Evolutionary conservation across 768 basidiomycete genomes (phyloP).

Genomic region (Mycena floridula): DNA sequence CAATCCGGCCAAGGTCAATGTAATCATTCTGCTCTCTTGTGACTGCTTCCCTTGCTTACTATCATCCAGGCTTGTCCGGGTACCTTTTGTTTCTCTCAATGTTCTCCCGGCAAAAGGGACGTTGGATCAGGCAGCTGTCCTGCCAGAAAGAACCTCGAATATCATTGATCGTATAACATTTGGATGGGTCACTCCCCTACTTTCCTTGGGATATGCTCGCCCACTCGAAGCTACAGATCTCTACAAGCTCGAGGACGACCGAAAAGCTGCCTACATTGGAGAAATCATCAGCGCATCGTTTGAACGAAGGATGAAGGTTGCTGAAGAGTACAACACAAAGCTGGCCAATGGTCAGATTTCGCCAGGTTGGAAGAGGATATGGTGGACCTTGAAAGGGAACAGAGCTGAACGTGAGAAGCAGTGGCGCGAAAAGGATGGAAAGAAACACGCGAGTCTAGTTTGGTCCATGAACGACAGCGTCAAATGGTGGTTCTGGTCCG

Average conservation of each 20-base stretch:
- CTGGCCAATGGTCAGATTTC: slow-evolving; percentile 59
- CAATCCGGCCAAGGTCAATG: background rate
- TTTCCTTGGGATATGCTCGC: slow-evolving; percentile 70
- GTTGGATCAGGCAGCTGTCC: slow-evolving; percentile 51
- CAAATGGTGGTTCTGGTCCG: slow-evolving; percentile 74
- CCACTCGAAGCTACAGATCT: slow-evolving; percentile 79
- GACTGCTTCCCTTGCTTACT: background rate
- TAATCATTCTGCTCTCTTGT: background rate
- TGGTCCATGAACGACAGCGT: slow-evolving; percentile 74
- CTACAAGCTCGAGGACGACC: slow-evolving; percentile 66
- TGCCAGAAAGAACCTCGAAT: slow-evolving; percentile 63
- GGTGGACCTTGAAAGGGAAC: slow-evolving; percentile 57
- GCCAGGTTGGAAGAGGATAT: slow-evolving; percentile 45
- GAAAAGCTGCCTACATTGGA: slow-evolving; percentile 55
- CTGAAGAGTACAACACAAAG: slow-evolving; percentile 64
- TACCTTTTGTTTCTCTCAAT: slow-evolving; percentile 1
- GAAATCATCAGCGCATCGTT: slow-evolving; percentile 60
- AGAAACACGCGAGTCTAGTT: slow-evolving; percentile 53
- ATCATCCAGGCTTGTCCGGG: background rate
- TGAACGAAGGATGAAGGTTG: slow-evolving; percentile 46
- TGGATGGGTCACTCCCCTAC: slow-evolving; percentile 67
- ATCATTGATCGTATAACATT: slow-evolving; percentile 61
- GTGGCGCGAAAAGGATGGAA: slow-evolving; percentile 63
- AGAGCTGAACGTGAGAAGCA: slow-evolving; percentile 48
- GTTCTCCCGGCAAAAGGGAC: slow-evolving; percentile 41